These are phyloP conservation scores for Phialemonium atrogriseum DNA, from an alignment of 2,329 filamentous ascomycete species.

Conservation along the genomic window DNA sequence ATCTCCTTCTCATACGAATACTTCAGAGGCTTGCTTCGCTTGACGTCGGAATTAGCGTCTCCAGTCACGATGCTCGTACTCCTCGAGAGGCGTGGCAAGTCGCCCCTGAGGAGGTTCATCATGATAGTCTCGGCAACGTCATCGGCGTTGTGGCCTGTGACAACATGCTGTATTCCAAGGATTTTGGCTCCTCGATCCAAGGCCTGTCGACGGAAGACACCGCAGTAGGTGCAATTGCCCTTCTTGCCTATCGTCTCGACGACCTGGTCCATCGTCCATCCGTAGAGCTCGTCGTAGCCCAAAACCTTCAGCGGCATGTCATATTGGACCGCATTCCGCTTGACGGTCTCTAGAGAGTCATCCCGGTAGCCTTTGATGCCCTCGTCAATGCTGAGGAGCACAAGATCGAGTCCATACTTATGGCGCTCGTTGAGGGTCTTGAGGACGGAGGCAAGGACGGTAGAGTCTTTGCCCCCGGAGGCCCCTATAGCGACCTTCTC, in stretches of 20 bases:
- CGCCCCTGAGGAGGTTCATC: constrained; percentile 91
- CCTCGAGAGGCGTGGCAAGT: constrained; percentile 76
- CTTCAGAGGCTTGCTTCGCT: constrained; percentile 92
- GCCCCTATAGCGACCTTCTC: constrained; percentile 91
- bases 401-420: constrained; percentile 75
- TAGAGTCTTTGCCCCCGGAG: constrained; percentile 95
- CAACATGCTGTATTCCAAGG: constrained; percentile 82
- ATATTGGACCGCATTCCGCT: constrained; percentile 86
- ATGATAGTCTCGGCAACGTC: constrained; percentile 95
- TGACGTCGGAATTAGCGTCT: constrained; percentile 73
- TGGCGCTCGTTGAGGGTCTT: constrained; percentile 91
- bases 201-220: constrained; percentile 89
- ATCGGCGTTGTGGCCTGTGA: constrained; percentile 96
- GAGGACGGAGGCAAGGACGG: constrained; percentile 86
- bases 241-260: constrained; percentile 96
- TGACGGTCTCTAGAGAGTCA: constrained; percentile 92
- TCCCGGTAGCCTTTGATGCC: constrained; percentile 96
- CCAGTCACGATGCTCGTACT: constrained; percentile 86
- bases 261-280: constrained; percentile 99
- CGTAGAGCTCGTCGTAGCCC: constrained; percentile 88
- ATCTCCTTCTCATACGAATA: constrained; percentile 99
- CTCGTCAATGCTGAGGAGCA: constrained; percentile 89
- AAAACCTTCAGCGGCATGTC: constrained; percentile 87
- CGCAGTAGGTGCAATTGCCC: constrained; percentile 98
- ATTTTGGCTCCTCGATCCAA: constrained; percentile 86